Base-by-base conservation (phyloP, 2,329 filamentous ascomycete species). In the Chrysosporium queenslandicum region DNA sequence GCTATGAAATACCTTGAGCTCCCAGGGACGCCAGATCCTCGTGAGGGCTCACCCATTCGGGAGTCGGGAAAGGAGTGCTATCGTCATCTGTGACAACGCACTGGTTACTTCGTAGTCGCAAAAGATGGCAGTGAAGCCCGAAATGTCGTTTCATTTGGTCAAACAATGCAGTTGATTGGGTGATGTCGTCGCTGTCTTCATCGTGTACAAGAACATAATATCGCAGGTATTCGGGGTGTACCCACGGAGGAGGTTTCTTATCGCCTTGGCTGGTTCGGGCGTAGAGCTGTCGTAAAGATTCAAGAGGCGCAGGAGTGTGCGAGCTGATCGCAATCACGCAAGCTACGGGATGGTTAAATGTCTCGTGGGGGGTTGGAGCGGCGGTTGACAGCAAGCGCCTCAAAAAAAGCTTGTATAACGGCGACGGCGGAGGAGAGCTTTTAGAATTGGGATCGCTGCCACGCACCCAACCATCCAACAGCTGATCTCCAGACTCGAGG, bases 71-170 rank as follows among this genome's bases (percentile, higher is more conserved):
- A 49, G 82, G 80, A 60, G 88, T 80, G 62, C 87, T 91, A 64
- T 97, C 91, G 65, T 96, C 90, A 66, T 97, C 92, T 1, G 88
- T 90, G 57, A 90, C 82, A 32, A 87, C 83, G 66, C 88, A 91
- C 64, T 89, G 86, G 34, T 82, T 85, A 62, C 87, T 94, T 60
- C 91, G 80, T 47, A 98, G 73, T 57, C 94, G 77, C 30, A 98
- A 75, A 9, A 98, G 76, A 69, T 98, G 92, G 65, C 92, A 98
- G 68, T 98, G 90, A 45, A 97, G 74, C 1, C 92, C 92, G 58
- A 98, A 87, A 69, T 96, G 88, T n/a, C 92, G 82, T 70, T 97
- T 98, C 94, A 98, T 98, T 68, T 96, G 88, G 61, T 98, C 92
- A 68, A 95, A 98, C 25, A 97, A 75, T 16, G 82, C 80, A 68